phyloP scores from a whole-genome alignment of 75 land plant genomes.

The Pseudotsuga menziesii region DNA sequence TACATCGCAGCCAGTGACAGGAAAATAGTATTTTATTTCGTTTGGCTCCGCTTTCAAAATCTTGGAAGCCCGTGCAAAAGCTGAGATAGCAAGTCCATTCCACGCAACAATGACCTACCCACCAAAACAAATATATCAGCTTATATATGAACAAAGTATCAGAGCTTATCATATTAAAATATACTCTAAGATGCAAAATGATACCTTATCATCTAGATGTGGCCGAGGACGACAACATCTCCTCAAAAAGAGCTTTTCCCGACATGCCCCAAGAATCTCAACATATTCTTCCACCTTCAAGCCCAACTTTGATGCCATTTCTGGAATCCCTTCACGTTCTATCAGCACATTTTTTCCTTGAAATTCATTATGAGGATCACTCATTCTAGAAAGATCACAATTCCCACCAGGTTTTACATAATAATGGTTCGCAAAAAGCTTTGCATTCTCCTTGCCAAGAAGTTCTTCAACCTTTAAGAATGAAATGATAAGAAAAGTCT shows the following conservation, averaged over 20 bases:
- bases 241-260: conserved; percentile 57
- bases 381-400: conserved; percentile 91
- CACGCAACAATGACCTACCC: conserved; percentile 92
- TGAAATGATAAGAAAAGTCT: too few relatives aligned
- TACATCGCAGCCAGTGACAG: conserved; percentile 83
- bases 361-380: conserved; percentile 97
- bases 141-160: neutral
- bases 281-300: conserved; percentile 49
- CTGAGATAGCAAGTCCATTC: conserved; percentile 96
- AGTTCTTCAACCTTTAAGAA: conserved; percentile 67
- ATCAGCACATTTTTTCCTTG: conserved; percentile 86
- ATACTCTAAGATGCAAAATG: neutral
- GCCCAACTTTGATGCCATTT: conserved; percentile 59
- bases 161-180: neutral
- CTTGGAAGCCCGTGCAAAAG: conserved; percentile 92
- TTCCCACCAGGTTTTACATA: conserved; percentile 88
- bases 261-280: conserved; percentile 56
- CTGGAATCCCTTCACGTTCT: conserved; percentile 46
- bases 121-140: neutral
- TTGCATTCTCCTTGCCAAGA: conserved; percentile 68
- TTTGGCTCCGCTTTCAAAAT: conserved; percentile 53
- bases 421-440: conserved; percentile 76
- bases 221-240: conserved; percentile 78
- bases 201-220: conserved; percentile 98
- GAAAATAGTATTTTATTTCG: conserved; percentile 54